These are phyloP conservation scores for Filosporella fistucella DNA, from an alignment of 495 filamentous ascomycete species.

Conservation along the genomic window DNA sequence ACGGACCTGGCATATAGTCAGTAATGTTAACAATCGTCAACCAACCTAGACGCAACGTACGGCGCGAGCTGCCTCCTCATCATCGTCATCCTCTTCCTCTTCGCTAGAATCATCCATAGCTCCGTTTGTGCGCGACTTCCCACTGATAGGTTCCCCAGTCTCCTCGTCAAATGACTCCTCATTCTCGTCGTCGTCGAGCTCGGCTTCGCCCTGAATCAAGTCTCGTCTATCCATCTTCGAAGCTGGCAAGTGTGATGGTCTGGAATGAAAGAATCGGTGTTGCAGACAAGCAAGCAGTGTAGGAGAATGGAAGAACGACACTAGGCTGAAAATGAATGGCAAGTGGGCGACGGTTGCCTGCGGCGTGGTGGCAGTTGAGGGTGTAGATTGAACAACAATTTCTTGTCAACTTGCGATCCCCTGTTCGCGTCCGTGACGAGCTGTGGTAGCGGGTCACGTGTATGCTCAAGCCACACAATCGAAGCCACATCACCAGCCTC, in stretches of 20 bases:
- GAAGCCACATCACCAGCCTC: too few relatives aligned
- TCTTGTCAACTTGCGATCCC: too few relatives aligned
- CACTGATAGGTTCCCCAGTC: constrained; percentile 55
- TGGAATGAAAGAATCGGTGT: not conserved
- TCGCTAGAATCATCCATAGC: constrained; percentile 80
- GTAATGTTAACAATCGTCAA: not conserved
- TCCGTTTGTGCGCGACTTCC: constrained; percentile 30
- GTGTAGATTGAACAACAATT: too few relatives aligned
- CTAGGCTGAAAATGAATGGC: constrained; percentile 2
- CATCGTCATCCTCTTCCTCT: constrained; percentile 95
- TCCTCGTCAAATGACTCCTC: constrained; percentile 86
- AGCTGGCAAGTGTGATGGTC: constrained; percentile 3
- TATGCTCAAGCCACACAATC: too few relatives aligned
- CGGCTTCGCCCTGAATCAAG: constrained; percentile 78
- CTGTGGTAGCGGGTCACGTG: too few relatives aligned
- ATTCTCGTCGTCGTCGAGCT: constrained; percentile 81
- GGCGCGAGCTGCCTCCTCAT: constrained; percentile 54
- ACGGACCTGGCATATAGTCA: constrained; percentile 54
- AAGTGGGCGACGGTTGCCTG: too few relatives aligned
- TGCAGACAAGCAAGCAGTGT: not conserved
- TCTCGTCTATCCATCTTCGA: constrained; percentile 69
- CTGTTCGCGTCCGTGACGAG: too few relatives aligned
- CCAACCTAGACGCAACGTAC: constrained; percentile 5
- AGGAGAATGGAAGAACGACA: not conserved
- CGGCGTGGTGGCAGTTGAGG: too few relatives aligned